A percentile compares a stretch with the other conserved stretches of the same genome.
Conservation (phyloP, 768 basidiomycete genomes). For the Tylopilus sp. region DNA sequence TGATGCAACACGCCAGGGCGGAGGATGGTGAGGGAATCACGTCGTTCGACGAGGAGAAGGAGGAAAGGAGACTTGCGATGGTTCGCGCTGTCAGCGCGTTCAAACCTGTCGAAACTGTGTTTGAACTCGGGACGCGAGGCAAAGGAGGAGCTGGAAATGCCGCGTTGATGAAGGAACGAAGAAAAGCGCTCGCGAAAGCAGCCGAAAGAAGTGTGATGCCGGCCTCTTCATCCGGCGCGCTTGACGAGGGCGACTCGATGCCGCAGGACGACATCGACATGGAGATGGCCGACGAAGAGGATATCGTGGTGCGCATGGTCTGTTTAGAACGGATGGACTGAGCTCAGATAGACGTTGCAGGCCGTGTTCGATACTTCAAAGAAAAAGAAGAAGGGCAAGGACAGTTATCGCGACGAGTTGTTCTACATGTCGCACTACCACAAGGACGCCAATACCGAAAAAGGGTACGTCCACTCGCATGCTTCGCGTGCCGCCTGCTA, state of each 20-base stretch:
- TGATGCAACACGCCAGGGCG: slow-evolving; percentile 40
- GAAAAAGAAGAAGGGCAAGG: slow-evolving; percentile 41
- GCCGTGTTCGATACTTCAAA: slow-evolving; percentile 60
- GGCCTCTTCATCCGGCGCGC: slow-evolving; percentile 28
- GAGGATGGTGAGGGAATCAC: slow-evolving; percentile 19
- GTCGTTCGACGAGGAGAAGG: slow-evolving; percentile 30
- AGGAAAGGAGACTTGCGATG: slow-evolving; percentile 57
- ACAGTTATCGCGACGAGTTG: slow-evolving; percentile 69
- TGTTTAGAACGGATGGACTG: background rate
- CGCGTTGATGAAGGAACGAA: slow-evolving; percentile 82
- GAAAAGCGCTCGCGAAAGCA: slow-evolving; percentile 72
- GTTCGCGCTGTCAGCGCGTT: slow-evolving; percentile 78
- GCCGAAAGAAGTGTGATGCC: slow-evolving; percentile 42
- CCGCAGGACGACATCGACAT: slow-evolving; percentile 32
- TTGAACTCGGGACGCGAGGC: slow-evolving; percentile 82
- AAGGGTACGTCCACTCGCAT: slow-evolving; percentile 61
- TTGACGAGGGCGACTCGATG: slow-evolving; percentile 32
- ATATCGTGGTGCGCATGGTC: slow-evolving; percentile 54
- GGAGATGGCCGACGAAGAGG: slow-evolving; percentile 77
- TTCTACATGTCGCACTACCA: slow-evolving; percentile 94
- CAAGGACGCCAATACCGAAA: slow-evolving; percentile 82
- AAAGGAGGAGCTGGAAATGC: slow-evolving; percentile 53
- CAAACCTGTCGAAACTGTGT: slow-evolving; percentile 83
- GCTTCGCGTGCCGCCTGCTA: background rate
- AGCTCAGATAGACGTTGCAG: slow-evolving; percentile 34